Conservation (phyloP, 495 filamentous ascomycete species). For the Ascobolus immersus region DNA sequence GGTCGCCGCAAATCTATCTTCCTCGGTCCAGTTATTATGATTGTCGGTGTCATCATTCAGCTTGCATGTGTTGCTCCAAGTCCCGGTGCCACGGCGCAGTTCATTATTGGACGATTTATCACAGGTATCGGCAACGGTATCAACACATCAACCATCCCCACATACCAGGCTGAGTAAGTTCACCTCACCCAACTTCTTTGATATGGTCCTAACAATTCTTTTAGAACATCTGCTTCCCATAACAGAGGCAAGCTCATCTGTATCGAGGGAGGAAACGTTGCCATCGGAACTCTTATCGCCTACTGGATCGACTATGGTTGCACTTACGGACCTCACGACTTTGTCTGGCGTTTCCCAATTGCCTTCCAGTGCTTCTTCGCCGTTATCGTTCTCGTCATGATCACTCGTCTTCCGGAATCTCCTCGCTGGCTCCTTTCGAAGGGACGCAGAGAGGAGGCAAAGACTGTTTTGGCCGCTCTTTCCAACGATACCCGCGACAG, state of each 20-base stretch:
- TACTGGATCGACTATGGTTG: constrained; percentile 71
- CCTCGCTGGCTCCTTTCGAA: constrained; percentile 48
- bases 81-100: constrained; percentile 30
- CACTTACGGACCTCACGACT: constrained; percentile 35
- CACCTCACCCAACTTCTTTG: no score
- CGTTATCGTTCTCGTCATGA: constrained; percentile 34
- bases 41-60: constrained; percentile 47
- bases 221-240: constrained; percentile 39
- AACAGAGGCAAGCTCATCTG: constrained; percentile 65
- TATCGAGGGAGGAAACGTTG: constrained; percentile 58
- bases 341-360: constrained; percentile 61
- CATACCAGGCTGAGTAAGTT: constrained; percentile 43
- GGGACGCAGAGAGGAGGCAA: constrained; percentile 40
- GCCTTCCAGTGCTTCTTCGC: constrained; percentile 59
- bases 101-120: constrained; percentile 47
- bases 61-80: no score
- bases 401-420: constrained; percentile 47
- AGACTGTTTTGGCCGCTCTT: constrained; percentile 43
- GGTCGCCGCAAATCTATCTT: constrained; percentile 37
- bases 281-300: constrained; percentile 45
- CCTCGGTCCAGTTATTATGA: constrained; percentile 42
- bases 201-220: no score
- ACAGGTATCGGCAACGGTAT: constrained; percentile 59
- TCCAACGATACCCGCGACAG: constrained; percentile 32
- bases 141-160: constrained; percentile 54